phyloP scores from a whole-genome alignment of 257 asterid species.

The Solanum pinnatisectum region DNA sequence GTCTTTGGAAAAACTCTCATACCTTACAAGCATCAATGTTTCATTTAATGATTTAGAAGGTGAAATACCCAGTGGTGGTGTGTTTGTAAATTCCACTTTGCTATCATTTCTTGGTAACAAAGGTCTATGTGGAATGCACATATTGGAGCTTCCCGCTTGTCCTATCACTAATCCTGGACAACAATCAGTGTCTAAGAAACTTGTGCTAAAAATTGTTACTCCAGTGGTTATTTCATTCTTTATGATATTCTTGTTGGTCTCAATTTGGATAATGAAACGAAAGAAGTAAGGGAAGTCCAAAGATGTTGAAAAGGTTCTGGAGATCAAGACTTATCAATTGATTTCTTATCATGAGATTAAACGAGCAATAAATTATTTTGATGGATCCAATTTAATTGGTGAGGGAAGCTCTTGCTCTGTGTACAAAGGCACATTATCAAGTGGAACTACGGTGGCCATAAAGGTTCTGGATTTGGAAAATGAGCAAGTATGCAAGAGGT shows the following conservation, averaged over 20 bases:
- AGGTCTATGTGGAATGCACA: not conserved
- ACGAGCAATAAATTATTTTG: slow-evolving; percentile 14
- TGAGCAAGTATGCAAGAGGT: slow-evolving; percentile 12
- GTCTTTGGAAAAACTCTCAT: not conserved
- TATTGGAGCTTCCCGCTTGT: not conserved
- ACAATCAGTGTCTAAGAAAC: not conserved
- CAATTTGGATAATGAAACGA: not conserved
- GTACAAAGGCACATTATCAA: slow-evolving; percentile 10
- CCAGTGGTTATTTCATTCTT: slow-evolving; percentile 1
- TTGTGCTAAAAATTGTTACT: not conserved
- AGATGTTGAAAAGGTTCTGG: not conserved
- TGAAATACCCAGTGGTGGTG: not conserved
- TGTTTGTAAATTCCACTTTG: not conserved
- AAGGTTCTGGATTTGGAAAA: slow-evolving; percentile 15
- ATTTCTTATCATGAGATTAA: slow-evolving; percentile 13
- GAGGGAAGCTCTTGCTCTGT: slow-evolving; percentile 23
- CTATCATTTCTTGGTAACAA: not conserved
- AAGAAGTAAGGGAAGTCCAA: not conserved
- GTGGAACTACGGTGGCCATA: slow-evolving; percentile 12
- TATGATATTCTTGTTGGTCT: not conserved
- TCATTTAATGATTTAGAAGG: not conserved
- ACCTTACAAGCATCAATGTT: slow-evolving; percentile 11
- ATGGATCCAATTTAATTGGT: slow-evolving; percentile 19
- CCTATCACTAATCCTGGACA: not conserved
- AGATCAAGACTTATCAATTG: not conserved